Conservation (phyloP, 176 grass and related monocot genomes). For the Triticum monococcum region DNA sequence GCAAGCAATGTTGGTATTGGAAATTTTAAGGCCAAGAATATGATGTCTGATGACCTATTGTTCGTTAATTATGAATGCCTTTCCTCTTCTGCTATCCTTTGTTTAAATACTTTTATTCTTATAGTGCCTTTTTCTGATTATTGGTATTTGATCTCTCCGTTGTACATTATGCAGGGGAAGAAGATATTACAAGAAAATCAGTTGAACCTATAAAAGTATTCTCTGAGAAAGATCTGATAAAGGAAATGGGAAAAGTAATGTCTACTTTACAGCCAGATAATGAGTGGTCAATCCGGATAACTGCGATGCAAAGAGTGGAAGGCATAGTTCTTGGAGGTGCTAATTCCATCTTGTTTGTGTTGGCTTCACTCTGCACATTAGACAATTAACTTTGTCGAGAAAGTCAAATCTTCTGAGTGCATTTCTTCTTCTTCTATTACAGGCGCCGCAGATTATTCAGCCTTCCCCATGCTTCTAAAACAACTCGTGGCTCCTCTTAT, state of each 20-base stretch:
- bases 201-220: no score
- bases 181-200: no score
- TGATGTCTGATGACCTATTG: neutral
- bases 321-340: conserved; percentile 83
- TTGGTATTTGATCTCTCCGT: no score
- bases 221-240: no score
- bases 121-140: no score
- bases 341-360: neutral
- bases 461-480: conserved; percentile 70
- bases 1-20: neutral
- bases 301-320: conserved; percentile 92
- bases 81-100: no score
- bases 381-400: neutral
- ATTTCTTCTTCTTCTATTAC: conserved; percentile 25
- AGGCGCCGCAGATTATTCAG: conserved; percentile 75
- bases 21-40: neutral
- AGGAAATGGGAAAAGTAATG: neutral
- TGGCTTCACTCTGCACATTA: neutral
- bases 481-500: conserved; percentile 77
- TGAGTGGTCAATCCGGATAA: conserved; percentile 26
- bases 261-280: no score
- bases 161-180: no score
- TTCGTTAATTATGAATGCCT: neutral
- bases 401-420: neutral
- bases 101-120: no score